Percentiles rank a stretch among this genome's conserved stretches.
Evolutionary conservation across 176 grass and related monocot species (phyloP).

Genomic region (Rhynchospora pubera): DNA sequence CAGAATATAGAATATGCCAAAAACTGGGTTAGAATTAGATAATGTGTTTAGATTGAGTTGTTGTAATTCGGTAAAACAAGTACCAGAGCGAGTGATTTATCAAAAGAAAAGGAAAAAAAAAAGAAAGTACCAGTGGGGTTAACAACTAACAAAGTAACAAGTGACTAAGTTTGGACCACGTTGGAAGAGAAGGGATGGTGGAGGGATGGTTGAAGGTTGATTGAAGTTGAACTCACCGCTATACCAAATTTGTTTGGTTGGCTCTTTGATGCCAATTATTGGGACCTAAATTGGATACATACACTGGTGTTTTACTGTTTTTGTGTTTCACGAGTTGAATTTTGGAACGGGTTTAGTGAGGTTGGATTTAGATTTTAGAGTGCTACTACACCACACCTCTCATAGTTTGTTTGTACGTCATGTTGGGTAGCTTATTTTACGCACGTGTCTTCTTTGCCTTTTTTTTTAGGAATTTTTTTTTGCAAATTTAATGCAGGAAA

Average conservation of each 20-base stretch:
- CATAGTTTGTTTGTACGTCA: neutral
- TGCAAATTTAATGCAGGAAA: neutral
- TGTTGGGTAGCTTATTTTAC: neutral
- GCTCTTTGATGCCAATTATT: neutral
- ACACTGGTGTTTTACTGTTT: neutral
- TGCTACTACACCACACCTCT: neutral
- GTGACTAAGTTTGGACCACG: neutral
- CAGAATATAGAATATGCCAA: neutral
- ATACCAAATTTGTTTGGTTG: conserved; percentile 17
- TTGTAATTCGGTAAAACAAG: neutral
- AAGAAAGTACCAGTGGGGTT: neutral
- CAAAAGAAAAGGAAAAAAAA: neutral
- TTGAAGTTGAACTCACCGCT: neutral
- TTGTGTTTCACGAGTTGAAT: neutral
- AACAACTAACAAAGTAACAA: too few relatives aligned
- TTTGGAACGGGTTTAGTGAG: neutral
- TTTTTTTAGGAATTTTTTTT: neutral
- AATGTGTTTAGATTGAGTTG: neutral
- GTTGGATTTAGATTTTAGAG: neutral
- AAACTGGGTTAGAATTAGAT: neutral
- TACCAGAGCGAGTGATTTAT: too few relatives aligned
- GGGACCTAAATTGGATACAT: neutral
- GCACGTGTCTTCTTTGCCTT: neutral
- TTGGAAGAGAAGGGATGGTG: neutral
- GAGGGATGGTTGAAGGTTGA: neutral